Percentiles rank a stretch among this genome's conserved stretches.
Conservation (phyloP, 2,329 filamentous ascomycete genomes). For the Lachnellula suecica region DNA sequence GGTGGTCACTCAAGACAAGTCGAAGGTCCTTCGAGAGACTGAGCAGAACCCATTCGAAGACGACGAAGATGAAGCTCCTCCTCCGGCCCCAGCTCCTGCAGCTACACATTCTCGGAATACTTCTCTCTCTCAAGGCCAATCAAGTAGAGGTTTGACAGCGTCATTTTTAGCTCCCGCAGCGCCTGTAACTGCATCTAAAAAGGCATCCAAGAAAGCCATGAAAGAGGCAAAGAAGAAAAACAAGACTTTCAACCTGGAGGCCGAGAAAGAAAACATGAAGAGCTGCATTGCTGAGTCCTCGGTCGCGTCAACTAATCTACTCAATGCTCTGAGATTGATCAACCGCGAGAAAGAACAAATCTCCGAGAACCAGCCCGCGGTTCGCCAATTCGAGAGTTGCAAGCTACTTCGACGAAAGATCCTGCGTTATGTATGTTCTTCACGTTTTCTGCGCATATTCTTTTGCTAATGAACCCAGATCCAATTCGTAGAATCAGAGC, state of each 20-base stretch:
- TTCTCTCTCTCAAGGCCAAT: constrained; percentile 15
- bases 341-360: constrained; percentile 88
- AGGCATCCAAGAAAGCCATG: constrained; percentile 35
- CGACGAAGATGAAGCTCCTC: constrained; percentile 48
- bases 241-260: constrained; percentile 77
- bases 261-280: constrained; percentile 84
- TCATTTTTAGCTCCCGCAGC: constrained; percentile 17
- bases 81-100: constrained; percentile 12
- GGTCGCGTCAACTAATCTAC: constrained; percentile 85
- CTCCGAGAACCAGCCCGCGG: constrained; percentile 76
- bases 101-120: constrained; percentile 19
- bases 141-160: constrained; percentile 16
- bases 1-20: constrained; percentile 72
- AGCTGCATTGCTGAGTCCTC: constrained; percentile 85
- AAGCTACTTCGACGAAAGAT: constrained; percentile 83
- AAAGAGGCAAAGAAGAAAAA: constrained; percentile 54
- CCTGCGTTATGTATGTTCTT: constrained; percentile 67
- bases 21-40: constrained; percentile 80
- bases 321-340: constrained; percentile 84
- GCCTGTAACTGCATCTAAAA: constrained; percentile 30
- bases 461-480: constrained; percentile 51
- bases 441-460: background rate
- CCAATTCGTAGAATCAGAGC: constrained; percentile 84
- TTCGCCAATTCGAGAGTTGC: constrained; percentile 79
- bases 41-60: constrained; percentile 70